phyloP scores from a whole-genome alignment of 2,329 filamentous ascomycete genomes.

The Drechslerella dactyloides region DNA sequence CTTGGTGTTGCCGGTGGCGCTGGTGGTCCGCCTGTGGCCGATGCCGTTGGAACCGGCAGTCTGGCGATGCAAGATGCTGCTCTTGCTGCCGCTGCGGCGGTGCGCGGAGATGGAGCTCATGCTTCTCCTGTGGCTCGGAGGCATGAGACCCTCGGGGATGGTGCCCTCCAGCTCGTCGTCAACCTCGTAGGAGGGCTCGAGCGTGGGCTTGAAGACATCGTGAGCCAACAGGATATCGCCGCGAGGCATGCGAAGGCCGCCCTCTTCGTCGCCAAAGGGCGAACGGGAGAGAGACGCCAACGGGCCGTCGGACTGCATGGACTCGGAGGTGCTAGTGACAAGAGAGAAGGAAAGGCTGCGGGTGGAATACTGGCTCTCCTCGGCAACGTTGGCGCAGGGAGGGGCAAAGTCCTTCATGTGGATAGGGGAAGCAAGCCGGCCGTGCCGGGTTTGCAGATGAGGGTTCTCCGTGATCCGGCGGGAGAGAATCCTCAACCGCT shows the following conservation, averaged over 20 bases:
- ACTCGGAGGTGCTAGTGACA: constrained; percentile 68
- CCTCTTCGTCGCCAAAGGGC: constrained; percentile 29
- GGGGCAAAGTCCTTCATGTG: constrained; percentile 58
- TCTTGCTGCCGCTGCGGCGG: constrained; percentile 43
- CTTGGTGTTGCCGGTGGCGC: constrained; percentile 27
- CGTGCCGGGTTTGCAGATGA: constrained; percentile 56
- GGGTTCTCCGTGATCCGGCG: constrained; percentile 60
- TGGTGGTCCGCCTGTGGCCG: constrained; percentile 44
- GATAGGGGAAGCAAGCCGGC: constrained; percentile 49
- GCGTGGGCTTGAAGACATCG: constrained; percentile 46
- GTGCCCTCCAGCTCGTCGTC: constrained; percentile 36
- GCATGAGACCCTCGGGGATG: constrained; percentile 24
- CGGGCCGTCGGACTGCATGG: constrained; percentile 69
- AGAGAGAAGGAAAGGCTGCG: constrained; percentile 70
- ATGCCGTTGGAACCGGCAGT: constrained; percentile 39
- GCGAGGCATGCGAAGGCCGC: constrained; percentile 13
- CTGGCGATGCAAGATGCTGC: constrained; percentile 45
- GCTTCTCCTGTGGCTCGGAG: constrained; percentile 31
- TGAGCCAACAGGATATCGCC: constrained; percentile 40
- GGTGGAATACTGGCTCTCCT: constrained; percentile 58
- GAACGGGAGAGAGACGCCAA: constrained; percentile 56
- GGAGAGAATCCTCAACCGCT: constrained; percentile 68
- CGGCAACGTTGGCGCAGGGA: constrained; percentile 39
- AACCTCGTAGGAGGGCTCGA: constrained; percentile 43
- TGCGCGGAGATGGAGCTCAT: constrained; percentile 39